These are phyloP conservation scores for Skeletonema costatum DNA, from an alignment of 108 stramenopile genomes.

Conservation along the genomic window DNA sequence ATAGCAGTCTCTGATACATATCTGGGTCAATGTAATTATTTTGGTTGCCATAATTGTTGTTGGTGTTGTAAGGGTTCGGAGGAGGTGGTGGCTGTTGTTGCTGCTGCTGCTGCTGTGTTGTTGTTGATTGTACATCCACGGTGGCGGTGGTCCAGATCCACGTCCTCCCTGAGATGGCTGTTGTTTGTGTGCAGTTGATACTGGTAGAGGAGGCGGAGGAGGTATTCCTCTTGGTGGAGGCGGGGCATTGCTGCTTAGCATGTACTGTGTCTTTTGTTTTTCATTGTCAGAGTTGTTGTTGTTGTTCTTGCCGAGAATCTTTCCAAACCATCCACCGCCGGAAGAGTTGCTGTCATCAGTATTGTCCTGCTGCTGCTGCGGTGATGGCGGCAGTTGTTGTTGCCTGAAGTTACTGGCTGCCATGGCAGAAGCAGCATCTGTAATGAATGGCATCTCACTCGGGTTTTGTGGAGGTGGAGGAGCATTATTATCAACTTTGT, in stretches of 20 bases:
- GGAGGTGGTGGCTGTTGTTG: background rate
- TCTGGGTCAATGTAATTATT: constrained; percentile 22
- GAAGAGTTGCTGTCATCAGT: background rate
- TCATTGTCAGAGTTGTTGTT: background rate
- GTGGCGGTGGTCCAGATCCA: background rate
- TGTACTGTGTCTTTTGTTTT: background rate
- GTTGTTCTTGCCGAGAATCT: constrained; percentile 2
- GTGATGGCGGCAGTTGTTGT: background rate
- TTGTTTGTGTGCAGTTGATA: background rate
- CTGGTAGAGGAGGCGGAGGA: constrained; percentile 3
- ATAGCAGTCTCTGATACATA: constrained; percentile 34
- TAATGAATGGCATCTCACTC: background rate
- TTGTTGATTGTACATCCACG: background rate
- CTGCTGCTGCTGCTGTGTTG: background rate
- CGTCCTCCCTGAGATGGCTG: background rate
- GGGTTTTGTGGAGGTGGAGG: background rate
- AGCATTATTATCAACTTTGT: background rate
- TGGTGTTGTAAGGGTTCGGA: constrained; percentile 2
- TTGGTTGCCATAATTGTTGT: constrained; percentile 1
- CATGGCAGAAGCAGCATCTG: background rate
- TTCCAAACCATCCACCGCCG: constrained; percentile 2
- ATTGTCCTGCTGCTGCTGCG: background rate
- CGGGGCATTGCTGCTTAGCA: background rate
- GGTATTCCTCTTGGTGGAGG: background rate
- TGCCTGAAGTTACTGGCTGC: constrained; percentile 1